A percentile compares a stretch with the other conserved stretches of the same genome.
Conservation (phyloP, 352 stramenopile species). For the Globisporangium uncinulatum region DNA sequence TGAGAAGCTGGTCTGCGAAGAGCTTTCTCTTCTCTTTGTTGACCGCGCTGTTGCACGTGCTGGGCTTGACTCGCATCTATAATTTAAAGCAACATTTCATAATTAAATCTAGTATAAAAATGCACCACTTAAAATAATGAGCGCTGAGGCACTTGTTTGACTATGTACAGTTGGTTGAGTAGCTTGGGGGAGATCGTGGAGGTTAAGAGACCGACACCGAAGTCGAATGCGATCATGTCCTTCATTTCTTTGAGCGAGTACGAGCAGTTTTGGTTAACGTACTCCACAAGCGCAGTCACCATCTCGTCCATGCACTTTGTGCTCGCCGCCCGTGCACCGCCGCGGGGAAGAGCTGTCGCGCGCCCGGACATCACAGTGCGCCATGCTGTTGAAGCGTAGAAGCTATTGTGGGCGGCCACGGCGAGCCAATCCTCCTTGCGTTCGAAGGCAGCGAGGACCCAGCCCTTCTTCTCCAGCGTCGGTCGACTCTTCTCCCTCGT, state of each 20-base stretch:
- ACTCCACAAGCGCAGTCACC: neutral
- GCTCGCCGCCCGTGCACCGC: neutral
- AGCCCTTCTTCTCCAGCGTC: neutral
- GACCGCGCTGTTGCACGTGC: constrained; percentile 15
- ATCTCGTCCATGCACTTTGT: neutral
- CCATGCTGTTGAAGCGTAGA: neutral
- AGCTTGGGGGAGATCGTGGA: constrained; percentile 12
- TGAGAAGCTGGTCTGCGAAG: constrained; percentile 1
- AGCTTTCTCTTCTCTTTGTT: constrained; percentile 15
- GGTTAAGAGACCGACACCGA: constrained; percentile 4
- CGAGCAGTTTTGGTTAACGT: neutral
- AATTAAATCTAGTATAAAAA: neutral
- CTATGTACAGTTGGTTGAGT: constrained; percentile 13
- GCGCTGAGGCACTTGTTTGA: constrained; percentile 11
- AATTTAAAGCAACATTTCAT: constrained; percentile 2
- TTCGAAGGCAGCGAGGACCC: neutral
- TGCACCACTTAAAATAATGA: neutral
- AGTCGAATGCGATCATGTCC: neutral
- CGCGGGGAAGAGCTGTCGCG: neutral
- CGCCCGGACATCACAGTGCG: neutral
- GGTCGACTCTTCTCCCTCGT: neutral
- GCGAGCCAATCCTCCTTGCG: neutral
- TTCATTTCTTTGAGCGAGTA: neutral
- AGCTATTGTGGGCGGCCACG: neutral
- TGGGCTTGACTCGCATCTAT: neutral